A percentile compares a stretch with the other conserved stretches of the same genome.
Evolutionary conservation across 2,329 filamentous ascomycete species (phyloP).

Genomic region (Orbilia blumenaviensis): DNA sequence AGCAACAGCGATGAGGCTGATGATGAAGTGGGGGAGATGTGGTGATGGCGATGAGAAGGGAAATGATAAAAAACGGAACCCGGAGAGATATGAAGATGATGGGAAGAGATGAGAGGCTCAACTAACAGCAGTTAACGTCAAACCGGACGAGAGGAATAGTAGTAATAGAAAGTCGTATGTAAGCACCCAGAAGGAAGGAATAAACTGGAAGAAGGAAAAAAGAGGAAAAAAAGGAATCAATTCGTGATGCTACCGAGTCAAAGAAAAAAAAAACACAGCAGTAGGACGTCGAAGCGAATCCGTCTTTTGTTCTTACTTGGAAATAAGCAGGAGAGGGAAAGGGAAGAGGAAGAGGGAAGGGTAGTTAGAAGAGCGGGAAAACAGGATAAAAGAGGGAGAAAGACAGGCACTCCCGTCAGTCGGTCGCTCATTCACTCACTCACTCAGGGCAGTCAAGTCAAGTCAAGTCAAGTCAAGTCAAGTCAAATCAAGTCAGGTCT

Average conservation of each 20-base stretch:
- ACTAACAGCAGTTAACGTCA: slow-evolving; percentile 6
- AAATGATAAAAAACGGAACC: neutral
- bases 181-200: slow-evolving; percentile 1
- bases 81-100: neutral
- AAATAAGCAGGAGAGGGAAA: neutral
- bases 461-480: no score
- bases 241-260: slow-evolving; percentile 34
- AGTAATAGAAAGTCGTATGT: neutral
- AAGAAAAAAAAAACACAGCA: neutral
- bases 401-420: neutral
- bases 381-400: neutral
- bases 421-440: neutral
- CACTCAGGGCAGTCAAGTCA: no score
- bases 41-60: neutral
- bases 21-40: neutral
- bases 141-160: slow-evolving; percentile 10
- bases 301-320: slow-evolving; percentile 12
- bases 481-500: no score
- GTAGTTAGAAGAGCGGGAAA: neutral
- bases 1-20: slow-evolving; percentile 12
- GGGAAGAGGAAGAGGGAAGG: neutral
- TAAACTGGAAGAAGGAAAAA: slow-evolving; percentile 1
- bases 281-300: slow-evolving; percentile 24
- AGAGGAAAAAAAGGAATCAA: slow-evolving; percentile 20
- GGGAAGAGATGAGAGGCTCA: neutral